These are phyloP conservation scores for Colletotrichum chrysophilum DNA, from an alignment of 2,329 filamentous ascomycete genomes.

Conservation along the genomic window DNA sequence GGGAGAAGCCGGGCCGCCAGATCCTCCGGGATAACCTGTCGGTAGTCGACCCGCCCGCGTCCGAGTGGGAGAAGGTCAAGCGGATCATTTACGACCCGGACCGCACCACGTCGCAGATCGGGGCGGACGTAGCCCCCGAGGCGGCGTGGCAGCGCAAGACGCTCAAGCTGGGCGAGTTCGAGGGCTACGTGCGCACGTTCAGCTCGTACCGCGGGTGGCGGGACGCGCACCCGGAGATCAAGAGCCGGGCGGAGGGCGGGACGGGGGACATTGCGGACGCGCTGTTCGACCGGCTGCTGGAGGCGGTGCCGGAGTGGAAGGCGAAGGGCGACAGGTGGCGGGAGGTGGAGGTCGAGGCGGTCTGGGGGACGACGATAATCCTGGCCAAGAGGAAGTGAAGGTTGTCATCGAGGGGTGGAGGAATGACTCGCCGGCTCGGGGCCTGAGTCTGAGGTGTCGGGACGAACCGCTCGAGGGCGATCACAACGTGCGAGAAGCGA, in stretches of 20 bases:
- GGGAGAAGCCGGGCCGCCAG: conserved; percentile 64
- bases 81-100: conserved; percentile 64
- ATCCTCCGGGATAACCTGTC: conserved; percentile 57
- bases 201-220: conserved; percentile 65
- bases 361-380: conserved; percentile 67
- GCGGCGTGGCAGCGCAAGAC: conserved; percentile 56
- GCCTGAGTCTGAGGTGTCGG: background rate
- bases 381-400: conserved; percentile 53
- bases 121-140: conserved; percentile 25
- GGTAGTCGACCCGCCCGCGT: conserved; percentile 55
- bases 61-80: conserved; percentile 56
- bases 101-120: conserved; percentile 39
- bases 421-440: conserved; percentile 4
- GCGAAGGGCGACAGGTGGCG: conserved; percentile 53
- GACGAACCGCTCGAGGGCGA: background rate
- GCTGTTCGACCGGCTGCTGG: conserved; percentile 63
- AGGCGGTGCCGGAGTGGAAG: conserved; percentile 58
- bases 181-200: conserved; percentile 67
- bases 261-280: conserved; percentile 66
- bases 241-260: conserved; percentile 57
- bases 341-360: conserved; percentile 58
- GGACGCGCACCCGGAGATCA: conserved; percentile 55
- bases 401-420: background rate
- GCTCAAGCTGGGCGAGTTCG: conserved; percentile 61
- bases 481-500: background rate